A percentile compares a stretch with the other conserved stretches of the same genome.
These are phyloP conservation scores for Metschnikowia bowlesiae DNA, from an alignment of 805 yeast genomes.

Conservation along the genomic window DNA sequence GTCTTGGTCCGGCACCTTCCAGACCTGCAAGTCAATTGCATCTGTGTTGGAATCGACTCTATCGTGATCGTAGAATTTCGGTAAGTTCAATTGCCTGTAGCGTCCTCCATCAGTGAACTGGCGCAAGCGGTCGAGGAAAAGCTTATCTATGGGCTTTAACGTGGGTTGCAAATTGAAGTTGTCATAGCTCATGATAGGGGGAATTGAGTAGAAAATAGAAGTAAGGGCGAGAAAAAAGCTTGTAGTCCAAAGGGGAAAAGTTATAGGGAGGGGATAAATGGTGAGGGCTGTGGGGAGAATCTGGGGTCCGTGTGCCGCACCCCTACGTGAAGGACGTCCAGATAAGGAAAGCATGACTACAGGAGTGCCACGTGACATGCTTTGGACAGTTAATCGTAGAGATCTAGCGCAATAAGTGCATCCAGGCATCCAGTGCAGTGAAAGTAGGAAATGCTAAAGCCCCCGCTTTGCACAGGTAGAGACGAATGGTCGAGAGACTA, in stretches of 20 bases:
- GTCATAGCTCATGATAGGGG: slow-evolving; percentile 13
- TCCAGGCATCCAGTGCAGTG: background rate
- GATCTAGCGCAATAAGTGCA: background rate
- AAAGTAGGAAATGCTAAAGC: too few relatives aligned
- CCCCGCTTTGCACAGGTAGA: too few relatives aligned
- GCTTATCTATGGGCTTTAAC: slow-evolving; percentile 70
- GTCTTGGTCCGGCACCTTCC: slow-evolving; percentile 63
- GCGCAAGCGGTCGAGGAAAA: slow-evolving; percentile 67
- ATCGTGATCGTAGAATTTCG: slow-evolving; percentile 69
- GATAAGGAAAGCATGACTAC: slow-evolving; percentile 1
- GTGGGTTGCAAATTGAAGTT: slow-evolving; percentile 47
- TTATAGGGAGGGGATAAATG: background rate
- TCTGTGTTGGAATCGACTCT: slow-evolving; percentile 44
- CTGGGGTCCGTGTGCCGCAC: slow-evolving; percentile 4
- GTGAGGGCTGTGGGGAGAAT: background rate
- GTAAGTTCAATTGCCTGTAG: slow-evolving; percentile 66
- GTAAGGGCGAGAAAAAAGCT: background rate
- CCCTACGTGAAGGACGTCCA: slow-evolving; percentile 1
- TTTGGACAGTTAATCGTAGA: background rate
- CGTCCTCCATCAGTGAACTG: slow-evolving; percentile 82
- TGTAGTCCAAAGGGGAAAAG: background rate
- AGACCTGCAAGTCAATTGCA: slow-evolving; percentile 56
- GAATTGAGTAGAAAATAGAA: background rate
- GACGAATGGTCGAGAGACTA: too few relatives aligned
- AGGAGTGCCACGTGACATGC: background rate